Conservation (phyloP, 208 protist genomes). For the Vickermania spadyakhi region DNA sequence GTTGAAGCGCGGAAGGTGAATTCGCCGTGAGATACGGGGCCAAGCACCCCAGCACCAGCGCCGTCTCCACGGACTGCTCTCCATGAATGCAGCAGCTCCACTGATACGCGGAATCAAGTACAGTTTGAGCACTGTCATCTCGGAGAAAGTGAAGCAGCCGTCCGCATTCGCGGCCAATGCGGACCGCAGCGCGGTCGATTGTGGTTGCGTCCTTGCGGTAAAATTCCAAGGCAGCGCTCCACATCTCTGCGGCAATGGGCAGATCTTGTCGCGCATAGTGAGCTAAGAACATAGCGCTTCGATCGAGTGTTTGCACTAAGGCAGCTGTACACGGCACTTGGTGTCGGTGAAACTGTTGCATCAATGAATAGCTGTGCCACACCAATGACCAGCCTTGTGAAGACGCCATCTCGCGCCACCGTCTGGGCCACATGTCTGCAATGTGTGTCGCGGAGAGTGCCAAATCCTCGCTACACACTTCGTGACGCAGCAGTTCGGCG, state of each 20-base stretch:
- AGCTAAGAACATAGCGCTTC: slow-evolving; percentile 56
- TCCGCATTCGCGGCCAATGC: slow-evolving; percentile 60
- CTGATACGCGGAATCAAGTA: slow-evolving; percentile 38
- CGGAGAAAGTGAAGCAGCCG: slow-evolving; percentile 68
- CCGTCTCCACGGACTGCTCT: slow-evolving; percentile 34
- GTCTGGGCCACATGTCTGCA: slow-evolving; percentile 54
- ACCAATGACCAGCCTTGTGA: slow-evolving; percentile 48
- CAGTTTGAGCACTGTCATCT: slow-evolving; percentile 27
- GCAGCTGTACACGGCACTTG: slow-evolving; percentile 18
- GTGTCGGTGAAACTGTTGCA: slow-evolving; percentile 11
- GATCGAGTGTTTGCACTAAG: slow-evolving; percentile 43
- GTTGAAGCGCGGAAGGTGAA: background rate
- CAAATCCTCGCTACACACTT: slow-evolving; percentile 6
- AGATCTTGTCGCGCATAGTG: slow-evolving; percentile 53
- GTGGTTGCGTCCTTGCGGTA: background rate
- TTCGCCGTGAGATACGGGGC: slow-evolving; percentile 47
- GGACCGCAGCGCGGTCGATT: slow-evolving; percentile 25
- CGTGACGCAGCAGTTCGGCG: slow-evolving; percentile 23
- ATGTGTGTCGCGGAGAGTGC: slow-evolving; percentile 20
- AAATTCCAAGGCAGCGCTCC: slow-evolving; percentile 24
- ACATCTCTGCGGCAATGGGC: slow-evolving; percentile 50
- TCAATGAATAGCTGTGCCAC: slow-evolving; percentile 56
- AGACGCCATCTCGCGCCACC: slow-evolving; percentile 56
- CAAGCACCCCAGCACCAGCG: slow-evolving; percentile 64
- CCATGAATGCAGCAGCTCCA: slow-evolving; percentile 33